Base-by-base conservation (phyloP, 768 basidiomycete genomes). In the Boletus speciosus region DNA sequence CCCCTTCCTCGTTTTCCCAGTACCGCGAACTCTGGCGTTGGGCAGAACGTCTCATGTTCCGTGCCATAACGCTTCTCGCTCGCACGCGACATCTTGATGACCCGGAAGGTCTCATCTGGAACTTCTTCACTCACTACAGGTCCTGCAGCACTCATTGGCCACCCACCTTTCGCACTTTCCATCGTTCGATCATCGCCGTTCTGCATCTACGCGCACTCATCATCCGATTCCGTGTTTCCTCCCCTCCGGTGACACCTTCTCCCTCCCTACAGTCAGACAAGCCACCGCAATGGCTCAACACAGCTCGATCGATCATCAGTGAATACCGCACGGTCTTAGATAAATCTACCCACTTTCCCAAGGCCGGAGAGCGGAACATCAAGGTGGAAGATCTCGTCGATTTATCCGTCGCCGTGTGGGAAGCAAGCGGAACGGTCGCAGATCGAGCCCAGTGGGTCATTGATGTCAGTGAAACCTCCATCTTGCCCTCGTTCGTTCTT, bases 1-100 rank as follows among this genome's bases (percentile, higher is more conserved):
- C 49, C 53, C 65, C 31, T 73, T 71, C 79, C 3, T 76, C 84
- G 5, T 93, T 93, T 61, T 66, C 73, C 4, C 79, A 79, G 43
- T 84, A 88, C 51, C 86, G 88, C 7, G 94, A 98, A 62, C 76
- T 95, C 10, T 93, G 91, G 78, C 78, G 93, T 47, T 94, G 90
- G 89, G 76, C 82, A 3, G 92, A 96, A 61, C 78, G 84, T 19
- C 76, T 91, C 23, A 73, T 94, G n/a, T 88, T 89, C 75, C 81
- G 94, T n/a, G 85, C 84, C 2, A 78, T 90, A 40, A 73, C 89
- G 2, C 69, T 93, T 0, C 80, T 84, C 15, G 74, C 90, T 4
- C 77, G 78, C 14, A 70, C 72, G 0, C 73, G 71, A 14, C 60
- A 63, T 52, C 65, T 66, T 10, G 72, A 75, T 44, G 73, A 77